Conservation (phyloP, 441 rosid species). For the Brassica balearica region DNA sequence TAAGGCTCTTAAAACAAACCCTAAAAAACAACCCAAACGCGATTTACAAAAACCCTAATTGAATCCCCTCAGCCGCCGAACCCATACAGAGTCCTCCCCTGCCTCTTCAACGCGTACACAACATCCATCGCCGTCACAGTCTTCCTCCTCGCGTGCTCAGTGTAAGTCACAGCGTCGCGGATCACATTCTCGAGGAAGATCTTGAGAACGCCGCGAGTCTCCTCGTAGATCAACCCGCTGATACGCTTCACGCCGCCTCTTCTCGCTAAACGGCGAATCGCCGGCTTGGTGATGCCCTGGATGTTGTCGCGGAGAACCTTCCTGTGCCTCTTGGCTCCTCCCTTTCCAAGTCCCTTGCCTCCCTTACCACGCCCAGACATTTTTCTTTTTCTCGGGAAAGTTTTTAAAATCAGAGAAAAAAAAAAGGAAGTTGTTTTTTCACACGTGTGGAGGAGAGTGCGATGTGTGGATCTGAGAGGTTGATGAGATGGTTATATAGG, state of each 20-base stretch:
- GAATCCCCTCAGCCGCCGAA: constrained; percentile 44
- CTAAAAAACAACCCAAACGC: background rate
- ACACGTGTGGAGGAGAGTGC: constrained; percentile 21
- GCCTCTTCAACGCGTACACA: constrained; percentile 53
- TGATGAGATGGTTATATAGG: constrained; percentile 19
- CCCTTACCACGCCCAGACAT: constrained; percentile 43
- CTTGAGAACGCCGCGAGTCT: constrained; percentile 47
- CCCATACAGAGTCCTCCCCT: constrained; percentile 48
- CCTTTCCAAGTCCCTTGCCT: constrained; percentile 50
- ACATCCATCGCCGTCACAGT: constrained; percentile 59
- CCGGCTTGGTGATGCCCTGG: constrained; percentile 46
- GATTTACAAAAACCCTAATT: constrained; percentile 1
- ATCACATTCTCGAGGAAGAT: constrained; percentile 41
- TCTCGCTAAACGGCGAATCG: constrained; percentile 49
- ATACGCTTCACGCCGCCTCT: constrained; percentile 56
- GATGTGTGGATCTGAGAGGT: background rate
- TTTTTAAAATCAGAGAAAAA: background rate
- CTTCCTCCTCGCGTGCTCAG: constrained; percentile 46
- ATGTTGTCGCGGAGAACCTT: constrained; percentile 46
- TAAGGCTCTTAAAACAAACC: background rate
- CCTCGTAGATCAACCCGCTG: constrained; percentile 50
- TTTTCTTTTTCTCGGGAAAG: background rate
- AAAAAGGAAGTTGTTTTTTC: background rate
- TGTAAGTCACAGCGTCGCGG: constrained; percentile 44
- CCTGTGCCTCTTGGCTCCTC: constrained; percentile 49